Conservation (phyloP, 2,329 filamentous ascomycete genomes). For the Aspergillus pseudoviridinutans region DNA sequence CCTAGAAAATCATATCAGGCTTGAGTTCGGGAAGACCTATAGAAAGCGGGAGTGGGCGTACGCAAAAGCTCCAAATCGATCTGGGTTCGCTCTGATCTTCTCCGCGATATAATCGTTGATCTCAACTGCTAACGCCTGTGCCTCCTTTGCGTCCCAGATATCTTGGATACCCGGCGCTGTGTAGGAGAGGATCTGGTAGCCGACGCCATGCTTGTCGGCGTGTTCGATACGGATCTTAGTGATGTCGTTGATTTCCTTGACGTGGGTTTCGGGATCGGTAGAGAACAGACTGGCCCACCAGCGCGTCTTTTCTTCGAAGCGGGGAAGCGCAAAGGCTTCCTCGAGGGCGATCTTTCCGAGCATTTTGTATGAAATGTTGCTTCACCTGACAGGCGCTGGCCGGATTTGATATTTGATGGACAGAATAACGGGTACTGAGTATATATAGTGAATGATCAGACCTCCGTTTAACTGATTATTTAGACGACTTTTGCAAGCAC, state of each 20-base stretch:
- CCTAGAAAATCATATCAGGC: conserved; percentile 10
- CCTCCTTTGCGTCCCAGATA: conserved; percentile 43
- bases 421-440: background rate
- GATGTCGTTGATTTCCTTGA: conserved; percentile 52
- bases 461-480: background rate
- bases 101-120: conserved; percentile 47
- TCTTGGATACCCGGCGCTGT: conserved; percentile 49
- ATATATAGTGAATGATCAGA: background rate
- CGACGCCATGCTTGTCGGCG: conserved; percentile 45
- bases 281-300: conserved; percentile 62
- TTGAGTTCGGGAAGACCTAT: background rate
- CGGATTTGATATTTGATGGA: background rate
- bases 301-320: conserved; percentile 54
- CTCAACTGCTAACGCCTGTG: conserved; percentile 42
- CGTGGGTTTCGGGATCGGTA: conserved; percentile 56
- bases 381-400: background rate
- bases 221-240: conserved; percentile 41
- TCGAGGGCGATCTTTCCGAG: conserved; percentile 60
- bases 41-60: conserved; percentile 9
- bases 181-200: conserved; percentile 47
- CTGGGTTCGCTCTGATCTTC: conserved; percentile 39
- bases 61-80: conserved; percentile 46
- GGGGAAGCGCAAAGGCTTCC: conserved; percentile 59
- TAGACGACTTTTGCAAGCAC: background rate
- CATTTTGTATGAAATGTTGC: conserved; percentile 37